Base-by-base conservation (phyloP, 2,329 filamentous ascomycete species). In the Gremmenia infestans region DNA sequence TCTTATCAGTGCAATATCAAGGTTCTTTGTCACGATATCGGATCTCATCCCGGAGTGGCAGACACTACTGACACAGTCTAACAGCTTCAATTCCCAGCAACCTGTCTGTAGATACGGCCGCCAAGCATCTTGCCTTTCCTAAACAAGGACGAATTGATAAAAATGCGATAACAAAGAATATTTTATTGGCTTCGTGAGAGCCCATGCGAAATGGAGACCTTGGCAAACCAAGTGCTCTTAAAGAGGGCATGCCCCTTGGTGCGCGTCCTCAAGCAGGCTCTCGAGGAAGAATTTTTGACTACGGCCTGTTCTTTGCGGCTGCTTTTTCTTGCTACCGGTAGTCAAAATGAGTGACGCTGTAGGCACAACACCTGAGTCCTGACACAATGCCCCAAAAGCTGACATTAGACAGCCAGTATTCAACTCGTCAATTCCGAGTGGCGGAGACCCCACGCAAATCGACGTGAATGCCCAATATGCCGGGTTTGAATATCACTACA, bases 401-500 rank as follows among this genome's bases (percentile, higher is more conserved):
- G 37, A 64, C 17, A 28, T 4, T 3, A 14, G 23, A 48, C 32
- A 66, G 64, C 65, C 66, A 25, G 52, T 48, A 8, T 67, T 64
- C 58, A 67, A 67, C 46, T 43, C 56, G 5, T 63, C 66, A 19
- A 56, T 61, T 52, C 80, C 81, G 19, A 76, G 76, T 59, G 81
- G 82, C 37, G 81, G 82, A 53, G 73, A 85, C 62, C 75, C 79
- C 2, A 66, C 77, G 9, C 65, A 73, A 36, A 73, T 80, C 12
- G 76, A 85, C 65, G 65, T 68, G 8, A 68, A 86, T 63, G 70
- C 76, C 11, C 81, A 82, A 63, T 86, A 82, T 67, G 70, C 69
- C 23, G 82, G 82, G 7, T 72, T 78, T 54, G 82, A 86, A 66
- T 84, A 76, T 70, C 78, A 86, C 65, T 85, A 85, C 68, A 76